phyloP scores from a whole-genome alignment of 345 rosid species.

The Tarenaya hassleriana region DNA sequence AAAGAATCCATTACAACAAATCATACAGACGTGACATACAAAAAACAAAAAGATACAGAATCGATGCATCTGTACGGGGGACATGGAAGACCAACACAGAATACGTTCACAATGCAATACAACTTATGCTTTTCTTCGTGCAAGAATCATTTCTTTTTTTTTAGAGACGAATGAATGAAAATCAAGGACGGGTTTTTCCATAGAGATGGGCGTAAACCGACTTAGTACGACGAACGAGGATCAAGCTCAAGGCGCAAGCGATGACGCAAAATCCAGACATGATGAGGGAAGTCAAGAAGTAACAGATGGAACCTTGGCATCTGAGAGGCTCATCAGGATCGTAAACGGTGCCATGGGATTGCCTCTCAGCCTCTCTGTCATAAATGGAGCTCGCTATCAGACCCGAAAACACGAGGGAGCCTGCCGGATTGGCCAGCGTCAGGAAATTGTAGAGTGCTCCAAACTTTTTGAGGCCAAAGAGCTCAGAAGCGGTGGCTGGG shows the following conservation, averaged over 20 bases:
- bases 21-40: too few relatives aligned
- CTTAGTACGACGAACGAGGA: constrained; percentile 88
- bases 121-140: too few relatives aligned
- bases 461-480: constrained; percentile 89
- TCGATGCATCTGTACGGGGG: too few relatives aligned
- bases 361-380: constrained; percentile 83
- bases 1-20: too few relatives aligned
- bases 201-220: constrained; percentile 70
- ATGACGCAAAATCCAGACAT: constrained; percentile 88
- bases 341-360: constrained; percentile 39
- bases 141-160: too few relatives aligned
- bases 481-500: constrained; percentile 94
- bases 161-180: too few relatives aligned
- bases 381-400: constrained; percentile 82
- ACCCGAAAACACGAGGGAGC: constrained; percentile 91
- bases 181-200: constrained; percentile 52
- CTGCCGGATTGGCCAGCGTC: constrained; percentile 92
- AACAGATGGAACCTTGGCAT: constrained; percentile 83
- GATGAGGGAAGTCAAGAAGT: constrained; percentile 83
- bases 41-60: too few relatives aligned
- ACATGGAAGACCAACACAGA: too few relatives aligned
- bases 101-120: too few relatives aligned
- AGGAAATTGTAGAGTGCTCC: constrained; percentile 95
- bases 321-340: constrained; percentile 44
- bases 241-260: constrained; percentile 67